Evolutionary conservation across 805 yeast species (phyloP), one percentile per base, ranked within the genome.

Genomic region (Torulaspora quercuum): DNA sequence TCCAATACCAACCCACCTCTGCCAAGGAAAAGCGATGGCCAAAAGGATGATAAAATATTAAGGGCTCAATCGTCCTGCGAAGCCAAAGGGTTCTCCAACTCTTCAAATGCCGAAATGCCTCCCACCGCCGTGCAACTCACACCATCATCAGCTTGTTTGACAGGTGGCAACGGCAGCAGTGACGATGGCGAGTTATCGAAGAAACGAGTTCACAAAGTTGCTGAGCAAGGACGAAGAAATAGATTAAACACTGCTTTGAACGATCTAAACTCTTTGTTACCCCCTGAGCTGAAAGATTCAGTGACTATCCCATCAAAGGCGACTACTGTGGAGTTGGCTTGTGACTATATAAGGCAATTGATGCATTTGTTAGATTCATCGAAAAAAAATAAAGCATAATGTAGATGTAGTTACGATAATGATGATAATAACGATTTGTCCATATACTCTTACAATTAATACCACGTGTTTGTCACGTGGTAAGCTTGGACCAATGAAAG

Each of bases 221-320:
- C 98, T 0, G 98, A 90, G 63, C 97, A 92, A 61, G 97, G 95
- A 10, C 72, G 98, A 35, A 74, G 98, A 50, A 89, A 90, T 59
- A 70, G 98, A 45, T 82, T 90, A 80, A 92, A 92, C 59, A 65
- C 69, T 38, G 97, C 97, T 0, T 78, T 90, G 19, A 77, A 76
- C 28, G 95, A 85, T 27, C 66, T 90, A 41, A 80, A 81, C 6
- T 51, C 67, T 7, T 62, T 87, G 44, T 71, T 90, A 14, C 94
- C 95, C 0, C 75, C 78, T 5, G 59, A 60, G 15, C 65, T 77
- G 50, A 76, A 72, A 39, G 81, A 75, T 22, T 70, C 75, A 9
- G 73, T 76, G 9, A 48, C 67, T 3, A 80, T 84, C 21, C 94
- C 94, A 1, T 81, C 94, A 17, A 90, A 90, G 55, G 97, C 97